These are phyloP conservation scores for Cornus controversa DNA, from an alignment of 148 eudicot genomes.

Conservation along the genomic window DNA sequence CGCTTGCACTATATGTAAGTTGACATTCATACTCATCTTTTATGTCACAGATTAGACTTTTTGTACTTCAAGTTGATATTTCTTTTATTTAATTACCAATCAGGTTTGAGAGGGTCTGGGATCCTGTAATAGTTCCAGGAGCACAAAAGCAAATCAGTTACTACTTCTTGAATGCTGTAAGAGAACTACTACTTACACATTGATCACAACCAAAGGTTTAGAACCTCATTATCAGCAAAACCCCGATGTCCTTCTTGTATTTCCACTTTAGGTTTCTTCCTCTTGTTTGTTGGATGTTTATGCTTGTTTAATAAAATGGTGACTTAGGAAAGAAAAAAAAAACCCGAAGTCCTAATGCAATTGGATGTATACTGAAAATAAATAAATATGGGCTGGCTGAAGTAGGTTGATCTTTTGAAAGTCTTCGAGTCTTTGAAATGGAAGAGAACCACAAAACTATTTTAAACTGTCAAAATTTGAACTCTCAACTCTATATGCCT, in stretches of 20 bases:
- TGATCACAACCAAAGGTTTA: background rate
- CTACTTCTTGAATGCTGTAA: constrained; percentile 80
- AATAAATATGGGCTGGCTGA: too few relatives aligned
- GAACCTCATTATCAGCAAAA: background rate
- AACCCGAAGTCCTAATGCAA: background rate
- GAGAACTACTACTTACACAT: constrained; percentile 16
- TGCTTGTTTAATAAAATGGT: too few relatives aligned
- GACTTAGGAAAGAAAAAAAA: too few relatives aligned
- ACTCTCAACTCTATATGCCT: background rate
- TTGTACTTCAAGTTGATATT: background rate
- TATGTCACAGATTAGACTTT: background rate
- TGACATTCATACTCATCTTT: background rate
- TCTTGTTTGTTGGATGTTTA: too few relatives aligned
- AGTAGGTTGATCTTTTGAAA: too few relatives aligned
- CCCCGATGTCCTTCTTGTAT: too few relatives aligned
- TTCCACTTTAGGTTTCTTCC: too few relatives aligned
- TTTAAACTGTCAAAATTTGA: background rate
- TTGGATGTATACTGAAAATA: background rate
- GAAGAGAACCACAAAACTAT: background rate
- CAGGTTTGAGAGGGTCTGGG: constrained; percentile 97
- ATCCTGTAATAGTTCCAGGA: constrained; percentile 74
- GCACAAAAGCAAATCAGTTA: constrained; percentile 76
- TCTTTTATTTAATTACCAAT: background rate
- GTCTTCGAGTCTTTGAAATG: background rate
- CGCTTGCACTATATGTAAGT: constrained; percentile 86